Evolutionary conservation across 2,329 filamentous ascomycete species (phyloP), one percentile per base, ranked within the genome.

Genomic region (Neopestalotiopsis sp.): DNA sequence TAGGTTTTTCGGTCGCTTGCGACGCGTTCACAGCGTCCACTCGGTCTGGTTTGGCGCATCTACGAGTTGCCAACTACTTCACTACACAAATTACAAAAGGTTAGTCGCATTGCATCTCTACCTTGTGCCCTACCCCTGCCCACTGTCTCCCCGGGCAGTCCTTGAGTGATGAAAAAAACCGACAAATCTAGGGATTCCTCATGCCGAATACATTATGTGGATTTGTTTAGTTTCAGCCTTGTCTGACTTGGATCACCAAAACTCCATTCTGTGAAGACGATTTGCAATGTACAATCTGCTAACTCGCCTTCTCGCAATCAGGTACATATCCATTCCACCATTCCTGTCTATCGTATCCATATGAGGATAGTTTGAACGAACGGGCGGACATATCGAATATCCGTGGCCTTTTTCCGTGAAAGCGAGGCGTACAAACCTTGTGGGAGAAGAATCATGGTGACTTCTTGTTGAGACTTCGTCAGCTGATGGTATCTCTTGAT

Each of bases 361-460:
- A 86, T 90, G 88, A 90, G 83, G 88, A 90, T 86, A 82, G 81
- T 81, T 89, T 90, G 88, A 89, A 90, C 88, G 88, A 90, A 90
- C 88, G 88, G 88, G 88, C 88, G 88, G 88, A 89, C 88, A 90
- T 88, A 89, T 83, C 81, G 87, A 88, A 86, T 83, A 84, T 77
- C 76, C 81, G 78, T 79, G 76, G 76, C 81, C 79, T 77, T 79
- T 82, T 77, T 81, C 81, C 79, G 79, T 76, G 80, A 86, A 85
- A 87, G 80, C 87, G 81, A 85, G 87, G 84, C 85, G 86, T 89
- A 90, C 87, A 90, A 88, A 81, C 86, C 85, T 84, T 85, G 87
- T 85, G 87, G 84, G 84, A 81, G 81, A 76, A 80, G 82, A 78
- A 74, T 74, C 70, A 73, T 75, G 78, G 80, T 81, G 85, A 80